Evolutionary conservation across 2,329 filamentous ascomycete species (phyloP), one percentile per base, ranked within the genome.

Genomic region (Ophiostoma ips): DNA sequence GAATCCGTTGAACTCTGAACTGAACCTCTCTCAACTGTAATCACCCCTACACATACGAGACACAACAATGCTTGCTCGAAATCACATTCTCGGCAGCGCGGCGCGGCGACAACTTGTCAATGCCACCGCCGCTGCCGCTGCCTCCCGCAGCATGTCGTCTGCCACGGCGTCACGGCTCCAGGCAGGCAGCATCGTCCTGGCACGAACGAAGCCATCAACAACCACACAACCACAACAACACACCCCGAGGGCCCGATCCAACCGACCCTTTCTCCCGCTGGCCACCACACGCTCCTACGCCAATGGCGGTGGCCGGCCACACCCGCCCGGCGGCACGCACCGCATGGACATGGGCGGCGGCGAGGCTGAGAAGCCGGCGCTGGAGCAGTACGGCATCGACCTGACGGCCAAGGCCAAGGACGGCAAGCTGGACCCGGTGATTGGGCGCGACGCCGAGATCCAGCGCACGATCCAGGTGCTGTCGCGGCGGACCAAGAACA

Each of bases 341-440:
- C 84, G 84, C 56, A 96, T 96, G 89, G 81, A 96, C 62, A 68
- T 96, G 63, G 78, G 87, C 50, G 84, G 72, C 24, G 84, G 72
- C 28, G 77, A 76, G 58, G 74, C 76, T 41, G 73, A 95, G 65
- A 95, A 95, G 66, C 73, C 89, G 2, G 89, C 92, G 1, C 69
- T 96, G 48, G 90, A 96, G 64, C 79, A 94, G 64, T 98, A 82
- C 61, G 92, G 92, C 52, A 73, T 95, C 53, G 90, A 98, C 63
- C 71, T 98, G 49, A 96, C 92, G 2, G 84, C 79, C 12, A 79
- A 78, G 59, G 92, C 92, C 18, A 85, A 77, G 63, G 83, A 84
- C 46, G 92, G 92, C 37, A 95, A 95, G 62, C 74, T 98, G 3
- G 92, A 98, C 61, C 92, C 92, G 0, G 90, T 96, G 13, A 96